Evolutionary conservation across 257 asterid species (phyloP), one percentile per base, ranked within the genome.

Genomic region (Coffea canephora): DNA sequence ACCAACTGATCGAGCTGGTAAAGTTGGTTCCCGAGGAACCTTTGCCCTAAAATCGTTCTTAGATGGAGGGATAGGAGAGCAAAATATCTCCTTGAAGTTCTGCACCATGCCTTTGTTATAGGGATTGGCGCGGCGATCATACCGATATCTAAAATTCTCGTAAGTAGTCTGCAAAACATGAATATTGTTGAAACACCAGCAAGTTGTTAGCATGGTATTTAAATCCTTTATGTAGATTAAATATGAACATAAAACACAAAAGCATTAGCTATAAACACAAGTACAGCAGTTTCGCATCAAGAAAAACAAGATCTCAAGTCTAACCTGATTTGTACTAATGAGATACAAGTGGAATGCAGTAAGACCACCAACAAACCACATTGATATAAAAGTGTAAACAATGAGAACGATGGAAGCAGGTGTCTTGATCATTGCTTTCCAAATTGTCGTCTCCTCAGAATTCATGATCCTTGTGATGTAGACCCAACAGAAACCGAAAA

Each of bases 301-400:
- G 78, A 74, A 23, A n/a, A 25, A 34, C 13, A 52, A 80, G 61
- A 52, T 55, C 77, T 3, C 77, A 74, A 62, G 39, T 50, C 76
- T 70, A 72, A 93, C 99, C 98, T 93, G 99, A 87, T 95, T 93
- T 71, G 98, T 93, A 67, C 97, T 87, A 73, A 95, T 93, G 73
- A 95, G 96, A 81, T 95, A 95, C 19, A 95, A 84, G 87, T 95
- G 99, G 86, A 95, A 95, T 18, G 94, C 96, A 0, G 97, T 91
- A 45, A 95, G 97, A 79, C 99, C 98, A 79, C 99, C 99, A 71
- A 93, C 99, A 83, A 95, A 95, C 98, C 99, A 95, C 83, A 95
- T 96, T 12, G 96, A 90, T 81, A 95, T 85, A 68, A 95, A 95
- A 75, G 97, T 93, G 89, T 95, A 95, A 81, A 89, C 81, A n/a